Base-by-base conservation (phyloP, 805 yeast species). In the Pichia californica region DNA sequence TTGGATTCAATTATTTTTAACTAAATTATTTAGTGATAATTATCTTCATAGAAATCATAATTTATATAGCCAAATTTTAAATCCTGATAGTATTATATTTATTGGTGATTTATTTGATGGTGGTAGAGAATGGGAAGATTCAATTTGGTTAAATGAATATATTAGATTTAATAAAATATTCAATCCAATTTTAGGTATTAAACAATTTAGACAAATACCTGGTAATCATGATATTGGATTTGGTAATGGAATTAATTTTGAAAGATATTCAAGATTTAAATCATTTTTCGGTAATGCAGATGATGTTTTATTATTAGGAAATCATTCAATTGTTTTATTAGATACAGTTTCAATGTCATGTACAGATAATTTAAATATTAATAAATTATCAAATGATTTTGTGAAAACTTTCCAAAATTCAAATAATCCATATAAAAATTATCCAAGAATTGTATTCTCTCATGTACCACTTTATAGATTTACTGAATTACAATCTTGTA, bases 221-320 rank as follows among this genome's bases (percentile, higher is more conserved):
- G 99, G 99, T 2, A 93, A 93, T 58, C 99, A 93, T 60, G 99
- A 93, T 59, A 87, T 94, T 50, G 99, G 99, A 0, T 91, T 83
- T 64, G 96, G 93, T 25, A 76, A 80, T 46, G 77, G 79, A 0
- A 77, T 93, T 14, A 69, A 77, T 15, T 69, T 71, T 21, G 62
- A 69, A 1, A 77, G 81, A 20, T 63, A 75, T 36, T 63, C 75
- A 29, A 66, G 98, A 51, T 93, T 89, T 62, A 64, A 73, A 31
- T 66, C 80, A 1, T 73, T 69, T 56, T 91, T 88, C 61, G 99
- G 98, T 2, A 77, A 77, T 32, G 67, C 93, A 1, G 76, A 76
- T 53, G 71, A 75, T 14, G 66, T 63, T 14, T 55, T 72, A 29
- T 52, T 82, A 3, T 70, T 76, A 2, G 83, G 80, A 1, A 85